phyloP scores from a whole-genome alignment of 164 flowering plant species.

The Sedum album region DNA sequence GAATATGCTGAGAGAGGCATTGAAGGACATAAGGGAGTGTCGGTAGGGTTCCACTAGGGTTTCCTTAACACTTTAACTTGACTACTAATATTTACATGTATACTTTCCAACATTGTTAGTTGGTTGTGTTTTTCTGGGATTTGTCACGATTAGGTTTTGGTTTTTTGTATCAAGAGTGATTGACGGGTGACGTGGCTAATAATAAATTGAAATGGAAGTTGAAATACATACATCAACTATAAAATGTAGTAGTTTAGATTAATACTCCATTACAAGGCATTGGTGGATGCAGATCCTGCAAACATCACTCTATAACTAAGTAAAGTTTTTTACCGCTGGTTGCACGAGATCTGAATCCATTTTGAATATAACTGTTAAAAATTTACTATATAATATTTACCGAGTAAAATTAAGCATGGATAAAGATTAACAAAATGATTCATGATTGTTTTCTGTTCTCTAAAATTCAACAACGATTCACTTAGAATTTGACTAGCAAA shows the following conservation, averaged over 20 bases:
- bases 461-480: not conserved
- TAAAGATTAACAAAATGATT: too few relatives aligned
- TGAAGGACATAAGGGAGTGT: not conserved
- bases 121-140: too few relatives aligned
- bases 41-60: not conserved
- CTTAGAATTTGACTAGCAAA: not conserved
- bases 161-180: not conserved
- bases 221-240: not conserved
- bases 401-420: too few relatives aligned
- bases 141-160: not conserved
- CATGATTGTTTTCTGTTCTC: too few relatives aligned
- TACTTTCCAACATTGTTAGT: too few relatives aligned
- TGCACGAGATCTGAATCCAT: too few relatives aligned
- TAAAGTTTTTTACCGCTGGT: too few relatives aligned
- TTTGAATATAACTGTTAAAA: too few relatives aligned
- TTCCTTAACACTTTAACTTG: not conserved
- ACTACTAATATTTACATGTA: not conserved
- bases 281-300: not conserved
- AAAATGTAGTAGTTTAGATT: not conserved
- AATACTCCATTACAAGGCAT: not conserved
- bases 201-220: not conserved
- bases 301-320: too few relatives aligned
- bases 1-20: not conserved
- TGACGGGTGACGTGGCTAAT: conserved; percentile 1
- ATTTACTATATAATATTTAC: too few relatives aligned